Base-by-base conservation (phyloP, 495 filamentous ascomycete species). In the Xylaria bambusicola region DNA sequence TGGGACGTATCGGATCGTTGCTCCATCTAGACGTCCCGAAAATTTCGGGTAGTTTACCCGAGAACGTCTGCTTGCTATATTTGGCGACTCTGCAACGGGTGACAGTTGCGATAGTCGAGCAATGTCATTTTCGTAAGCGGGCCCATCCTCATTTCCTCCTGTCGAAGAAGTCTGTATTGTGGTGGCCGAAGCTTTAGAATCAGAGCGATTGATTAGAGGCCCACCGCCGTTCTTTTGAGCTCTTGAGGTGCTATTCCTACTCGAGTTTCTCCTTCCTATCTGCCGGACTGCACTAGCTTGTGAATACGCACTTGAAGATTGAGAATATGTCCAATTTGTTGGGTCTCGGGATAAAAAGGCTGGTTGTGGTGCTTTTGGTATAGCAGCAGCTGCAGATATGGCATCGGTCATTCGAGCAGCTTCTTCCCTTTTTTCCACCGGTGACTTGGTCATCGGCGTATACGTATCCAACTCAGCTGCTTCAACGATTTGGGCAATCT, bases 11-110 rank as follows among this genome's bases (percentile, higher is more conserved):
- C 66, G 54, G 13, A 66, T 52, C 8, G 65, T 53, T 40, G 57
- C 41, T 52, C 56, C 69, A 20, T 65, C 64, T 24, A 66, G 51
- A 24, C 66, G 59, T 24, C 65, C 70, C 17, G 67, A 62, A 12
- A 80, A 75, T 56, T 73, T 74, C 48, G 79, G 77, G 40, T 81
- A 80, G 2, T 42, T 64, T 9, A 78, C 75, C 3, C 76, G 76
- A 26, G 73, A 74, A 17, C 65, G 69, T 1, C 76, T 73, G n/a
- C 69, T 68, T 27, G 64, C 58, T 3, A 66, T 60, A 21, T 50
- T 35, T 13, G 77, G 77, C 3, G 71, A 76, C 62, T 81, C 78
- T 3, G 65, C 66, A 1, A 82, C 77, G 2, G 81, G 79, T 1
- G 80, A 77, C 0, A 82, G 66, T 10, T 72, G 69, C 2, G 67